These are phyloP conservation scores for Beauveria medogensis DNA, from an alignment of 2,329 filamentous ascomycete species.

Conservation along the genomic window DNA sequence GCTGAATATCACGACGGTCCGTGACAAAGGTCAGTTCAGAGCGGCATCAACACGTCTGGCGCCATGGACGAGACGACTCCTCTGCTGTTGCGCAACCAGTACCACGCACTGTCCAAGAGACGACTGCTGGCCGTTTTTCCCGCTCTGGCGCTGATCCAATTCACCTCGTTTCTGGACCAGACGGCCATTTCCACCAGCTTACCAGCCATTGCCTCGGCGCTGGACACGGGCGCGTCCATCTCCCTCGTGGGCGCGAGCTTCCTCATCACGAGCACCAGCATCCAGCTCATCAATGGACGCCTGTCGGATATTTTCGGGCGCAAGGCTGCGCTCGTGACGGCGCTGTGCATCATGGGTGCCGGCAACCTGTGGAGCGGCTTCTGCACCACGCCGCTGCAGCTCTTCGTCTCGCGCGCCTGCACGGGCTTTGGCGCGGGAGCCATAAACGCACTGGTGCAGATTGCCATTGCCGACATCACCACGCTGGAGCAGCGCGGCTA, in stretches of 20 bases:
- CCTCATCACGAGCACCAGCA: slow-evolving; percentile 3
- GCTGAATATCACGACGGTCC: too few relatives aligned
- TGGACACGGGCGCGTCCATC: slow-evolving; percentile 3
- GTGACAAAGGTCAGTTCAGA: neutral
- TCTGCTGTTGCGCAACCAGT: slow-evolving; percentile 1
- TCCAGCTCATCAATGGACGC: slow-evolving; percentile 3
- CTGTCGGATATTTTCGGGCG: slow-evolving; percentile 3
- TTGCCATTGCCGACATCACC: slow-evolving; percentile 2
- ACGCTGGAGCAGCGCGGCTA: slow-evolving; percentile 1
- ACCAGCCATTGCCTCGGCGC: neutral
- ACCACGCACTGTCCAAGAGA: neutral
- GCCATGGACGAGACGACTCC: slow-evolving; percentile 3
- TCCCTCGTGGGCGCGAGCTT: slow-evolving; percentile 5
- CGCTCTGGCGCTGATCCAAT: neutral
- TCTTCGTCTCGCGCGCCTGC: neutral
- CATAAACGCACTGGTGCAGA: slow-evolving; percentile 4
- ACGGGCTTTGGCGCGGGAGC: slow-evolving; percentile 1
- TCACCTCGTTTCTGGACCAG: slow-evolving; percentile 8
- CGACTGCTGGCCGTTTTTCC: neutral
- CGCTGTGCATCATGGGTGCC: slow-evolving; percentile 1
- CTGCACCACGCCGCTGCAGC: neutral
- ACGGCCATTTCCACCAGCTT: slow-evolving; percentile 2
- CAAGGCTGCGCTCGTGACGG: neutral
- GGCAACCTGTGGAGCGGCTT: slow-evolving; percentile 6
- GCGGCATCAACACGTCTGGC: neutral